These are phyloP conservation scores for Serendipita indica DNA, from an alignment of 768 basidiomycete species.

Conservation along the genomic window DNA sequence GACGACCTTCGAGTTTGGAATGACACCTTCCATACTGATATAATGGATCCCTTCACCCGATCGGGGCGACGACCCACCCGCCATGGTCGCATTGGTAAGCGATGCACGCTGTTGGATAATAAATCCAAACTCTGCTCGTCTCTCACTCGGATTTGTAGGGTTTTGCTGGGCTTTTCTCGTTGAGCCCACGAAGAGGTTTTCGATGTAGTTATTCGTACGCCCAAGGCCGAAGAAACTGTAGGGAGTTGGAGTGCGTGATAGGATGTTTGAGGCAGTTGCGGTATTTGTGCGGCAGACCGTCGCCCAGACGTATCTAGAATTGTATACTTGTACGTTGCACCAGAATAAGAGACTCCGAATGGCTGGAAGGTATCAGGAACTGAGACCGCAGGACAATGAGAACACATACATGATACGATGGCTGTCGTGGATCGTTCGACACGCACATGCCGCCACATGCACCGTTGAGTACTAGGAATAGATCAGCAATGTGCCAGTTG, in stretches of 20 bases:
- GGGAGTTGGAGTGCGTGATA: constrained; percentile 81
- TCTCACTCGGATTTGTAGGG: neutral
- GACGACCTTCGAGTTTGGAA: constrained; percentile 95
- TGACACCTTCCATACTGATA: constrained; percentile 91
- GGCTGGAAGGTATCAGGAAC: constrained; percentile 36
- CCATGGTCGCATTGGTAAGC: neutral
- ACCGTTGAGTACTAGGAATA: constrained; percentile 64
- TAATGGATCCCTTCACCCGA: constrained; percentile 32
- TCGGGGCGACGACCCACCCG: neutral
- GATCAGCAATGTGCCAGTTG: neutral
- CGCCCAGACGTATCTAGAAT: constrained; percentile 81
- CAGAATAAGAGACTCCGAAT: constrained; percentile 86
- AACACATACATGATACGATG: constrained; percentile 56
- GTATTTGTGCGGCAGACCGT: constrained; percentile 85
- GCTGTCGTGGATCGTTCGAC: constrained; percentile 40
- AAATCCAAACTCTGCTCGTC: neutral
- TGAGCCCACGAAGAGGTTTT: constrained; percentile 92
- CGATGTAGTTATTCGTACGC: constrained; percentile 97
- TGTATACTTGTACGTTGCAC: constrained; percentile 93
- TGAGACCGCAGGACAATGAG: neutral
- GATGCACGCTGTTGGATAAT: neutral
- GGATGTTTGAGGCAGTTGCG: constrained; percentile 82
- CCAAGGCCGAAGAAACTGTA: constrained; percentile 95
- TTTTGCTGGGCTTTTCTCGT: constrained; percentile 47
- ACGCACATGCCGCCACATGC: constrained; percentile 81